Evolutionary conservation across 306 rosid species (phyloP), one percentile per base, ranked within the genome.

Genomic region (Benincasa hispida): DNA sequence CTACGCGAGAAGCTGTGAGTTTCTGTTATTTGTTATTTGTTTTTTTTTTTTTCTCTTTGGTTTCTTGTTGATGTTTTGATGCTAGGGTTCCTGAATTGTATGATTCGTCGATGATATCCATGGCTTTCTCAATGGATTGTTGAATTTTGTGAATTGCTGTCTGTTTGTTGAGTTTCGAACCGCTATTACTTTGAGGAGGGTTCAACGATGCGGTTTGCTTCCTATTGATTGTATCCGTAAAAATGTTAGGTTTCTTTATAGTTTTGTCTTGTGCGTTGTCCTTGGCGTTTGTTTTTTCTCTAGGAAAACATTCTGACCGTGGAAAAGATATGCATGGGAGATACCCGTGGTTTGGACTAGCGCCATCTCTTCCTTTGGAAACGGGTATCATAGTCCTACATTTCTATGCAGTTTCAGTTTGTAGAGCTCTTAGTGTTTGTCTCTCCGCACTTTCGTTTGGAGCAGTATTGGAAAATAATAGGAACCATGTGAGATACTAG

Each of bases 1-100:
- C 91, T 93, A 51, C 98, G 98, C 27, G 96, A 93, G 11, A 93
- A 91, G 88, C 91, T 93, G 98, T 93, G 77, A 86, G 96, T 83
- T 34, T 2, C 74, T 27, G 8, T 22, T 48, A 45, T 39, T 37
- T 66, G 13, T 59, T n/a, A n/a, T n/a, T n/a, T n/a, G n/a, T n/a
- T n/a, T n/a, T n/a, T n/a, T n/a, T n/a, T n/a, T n/a, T n/a, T n/a
- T n/a, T n/a, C n/a, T 10, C 32, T 37, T 24, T 68, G 51, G 35
- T 76, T 63, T 5, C 57, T 75, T 11, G 42, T 22, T 14, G 42
- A 32, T 28, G 10, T 53, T 53, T 12, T 76, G 39, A 11, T 14
- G 69, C 32, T 74, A 45, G 24, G 58, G 37, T 77, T 77, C n/a
- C 58, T 37, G 21, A 57, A 37, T 56, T 76, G 30, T 30, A 10